These are phyloP conservation scores for Solanum bulbocastanum DNA, from an alignment of 257 asterid species.

Conservation along the genomic window DNA sequence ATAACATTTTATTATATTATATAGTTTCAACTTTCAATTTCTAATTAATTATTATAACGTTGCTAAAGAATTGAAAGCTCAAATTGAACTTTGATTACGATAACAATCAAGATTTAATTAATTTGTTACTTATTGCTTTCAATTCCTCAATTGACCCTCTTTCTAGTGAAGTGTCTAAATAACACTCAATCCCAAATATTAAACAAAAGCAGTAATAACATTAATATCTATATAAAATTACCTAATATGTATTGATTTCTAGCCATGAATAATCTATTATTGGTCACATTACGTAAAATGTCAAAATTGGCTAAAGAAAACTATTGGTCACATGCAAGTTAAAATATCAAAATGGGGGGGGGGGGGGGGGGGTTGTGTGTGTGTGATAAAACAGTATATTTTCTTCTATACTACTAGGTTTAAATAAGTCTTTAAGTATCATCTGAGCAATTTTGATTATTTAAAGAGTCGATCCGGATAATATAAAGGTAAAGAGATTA, in stretches of 20 bases:
- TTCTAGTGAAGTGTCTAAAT: background rate
- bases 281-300: background rate
- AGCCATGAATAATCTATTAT: background rate
- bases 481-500: background rate
- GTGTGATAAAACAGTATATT: too few species aligned
- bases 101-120: too few species aligned
- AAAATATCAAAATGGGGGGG: background rate
- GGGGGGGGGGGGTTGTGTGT: too few species aligned
- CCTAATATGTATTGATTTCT: background rate
- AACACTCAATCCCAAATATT: background rate
- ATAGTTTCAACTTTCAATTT: background rate
- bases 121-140: background rate
- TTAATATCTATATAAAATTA: background rate
- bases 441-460: background rate
- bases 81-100: background rate
- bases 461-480: background rate
- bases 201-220: too few species aligned
- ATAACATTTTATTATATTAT: background rate
- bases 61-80: background rate
- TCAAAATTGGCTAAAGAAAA: background rate
- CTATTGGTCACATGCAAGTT: background rate
- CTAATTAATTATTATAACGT: too few species aligned
- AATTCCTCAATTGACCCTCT: background rate
- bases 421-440: background rate
- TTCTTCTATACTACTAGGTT: background rate